Percentiles rank a stretch among this genome's conserved stretches.
phyloP scores from a whole-genome alignment of 2,329 filamentous ascomycete species.

The Xylariaceae sp. region DNA sequence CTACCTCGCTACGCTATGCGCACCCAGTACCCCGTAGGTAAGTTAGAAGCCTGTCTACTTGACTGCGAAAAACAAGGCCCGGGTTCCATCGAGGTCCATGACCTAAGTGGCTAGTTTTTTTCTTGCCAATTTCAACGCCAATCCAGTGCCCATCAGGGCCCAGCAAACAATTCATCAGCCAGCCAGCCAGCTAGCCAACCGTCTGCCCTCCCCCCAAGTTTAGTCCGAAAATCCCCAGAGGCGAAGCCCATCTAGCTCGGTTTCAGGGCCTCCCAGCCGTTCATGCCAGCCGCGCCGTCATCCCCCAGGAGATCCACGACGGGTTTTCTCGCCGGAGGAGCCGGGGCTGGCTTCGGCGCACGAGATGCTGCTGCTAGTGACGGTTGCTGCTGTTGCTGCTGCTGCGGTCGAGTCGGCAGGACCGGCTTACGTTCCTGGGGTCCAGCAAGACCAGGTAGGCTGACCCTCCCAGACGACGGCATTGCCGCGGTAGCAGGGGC shows the following conservation, averaged over 20 bases:
- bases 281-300: constrained; percentile 38
- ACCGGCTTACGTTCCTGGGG: constrained; percentile 22
- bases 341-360: constrained; percentile 25
- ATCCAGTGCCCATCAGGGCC: no score
- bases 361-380: constrained; percentile 7
- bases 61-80: no score
- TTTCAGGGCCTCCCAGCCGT: constrained; percentile 49
- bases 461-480: constrained; percentile 12
- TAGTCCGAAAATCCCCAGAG: no score
- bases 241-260: constrained; percentile 37
- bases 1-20: no score
- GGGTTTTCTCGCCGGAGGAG: constrained; percentile 24
- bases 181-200: no score
- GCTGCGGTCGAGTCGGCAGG: constrained; percentile 18
- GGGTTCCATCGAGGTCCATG: no score
- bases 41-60: no score
- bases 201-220: no score
- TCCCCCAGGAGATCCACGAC: constrained; percentile 38
- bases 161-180: no score
- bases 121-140: no score
- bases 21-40: no score
- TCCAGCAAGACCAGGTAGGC: constrained; percentile 20
- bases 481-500: not conserved
- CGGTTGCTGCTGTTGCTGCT: constrained; percentile 8
- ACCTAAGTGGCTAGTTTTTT: no score